Evolutionary conservation across 2,329 filamentous ascomycete genomes (phyloP).

Genomic region (Hypoxylon rubiginosum): DNA sequence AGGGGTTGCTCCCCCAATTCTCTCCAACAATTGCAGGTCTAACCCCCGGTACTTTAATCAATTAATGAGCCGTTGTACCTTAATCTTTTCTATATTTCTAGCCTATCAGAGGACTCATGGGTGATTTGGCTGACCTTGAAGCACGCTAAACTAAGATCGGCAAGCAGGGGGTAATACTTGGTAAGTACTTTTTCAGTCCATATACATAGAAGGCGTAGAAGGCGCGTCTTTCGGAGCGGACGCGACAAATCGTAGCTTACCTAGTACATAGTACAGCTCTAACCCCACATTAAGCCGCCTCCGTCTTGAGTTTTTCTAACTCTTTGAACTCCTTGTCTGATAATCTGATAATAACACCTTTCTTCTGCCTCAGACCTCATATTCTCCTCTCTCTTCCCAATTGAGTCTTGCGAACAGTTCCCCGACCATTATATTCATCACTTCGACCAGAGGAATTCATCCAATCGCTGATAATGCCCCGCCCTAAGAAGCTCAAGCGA

Average conservation of each 20-base stretch:
- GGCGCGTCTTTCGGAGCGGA: constrained; percentile 26
- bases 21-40: neutral
- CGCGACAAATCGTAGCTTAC: constrained; percentile 14
- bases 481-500: constrained; percentile 47
- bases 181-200: neutral
- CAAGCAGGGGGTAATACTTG: neutral
- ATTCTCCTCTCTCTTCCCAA: constrained; percentile 5
- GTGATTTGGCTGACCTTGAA: neutral
- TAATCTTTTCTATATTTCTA: neutral
- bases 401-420: neutral
- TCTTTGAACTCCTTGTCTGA: neutral
- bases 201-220: neutral
- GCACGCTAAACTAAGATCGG: neutral
- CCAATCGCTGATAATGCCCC: constrained; percentile 41
- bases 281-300: constrained; percentile 32
- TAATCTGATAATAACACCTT: neutral
- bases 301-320: neutral
- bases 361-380: neutral
- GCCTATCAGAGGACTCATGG: neutral
- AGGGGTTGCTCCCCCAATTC: constrained; percentile 13
- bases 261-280: too few relatives aligned
- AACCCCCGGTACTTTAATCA: constrained; percentile 1
- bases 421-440: neutral
- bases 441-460: neutral
- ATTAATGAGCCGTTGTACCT: neutral